A percentile compares a stretch with the other conserved stretches of the same genome.
Conservation (phyloP, 2,329 filamentous ascomycete genomes). For the Lachnellula suecica region DNA sequence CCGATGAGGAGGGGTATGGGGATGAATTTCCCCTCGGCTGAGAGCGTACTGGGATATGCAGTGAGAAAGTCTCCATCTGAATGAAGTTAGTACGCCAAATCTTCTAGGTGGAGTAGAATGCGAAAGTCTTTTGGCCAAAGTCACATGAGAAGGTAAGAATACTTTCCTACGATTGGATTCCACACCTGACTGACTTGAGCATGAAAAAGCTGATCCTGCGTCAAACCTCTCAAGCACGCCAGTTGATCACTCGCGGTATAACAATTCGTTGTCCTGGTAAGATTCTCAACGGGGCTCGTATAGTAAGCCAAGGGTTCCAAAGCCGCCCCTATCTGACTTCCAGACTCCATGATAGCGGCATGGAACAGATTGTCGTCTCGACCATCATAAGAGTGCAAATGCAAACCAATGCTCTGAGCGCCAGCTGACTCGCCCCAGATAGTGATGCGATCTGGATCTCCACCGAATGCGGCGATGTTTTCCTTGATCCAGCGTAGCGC, state of each 20-base stretch:
- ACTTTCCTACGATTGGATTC: conserved; percentile 19
- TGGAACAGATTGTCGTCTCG: conserved; percentile 54
- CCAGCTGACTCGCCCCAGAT: conserved; percentile 45
- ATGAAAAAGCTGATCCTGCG: conserved; percentile 16
- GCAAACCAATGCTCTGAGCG: conserved; percentile 55
- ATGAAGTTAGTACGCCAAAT: not conserved
- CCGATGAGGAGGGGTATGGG: conserved; percentile 46
- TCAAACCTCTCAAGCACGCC: conserved; percentile 21
- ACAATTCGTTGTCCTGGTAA: conserved; percentile 32
- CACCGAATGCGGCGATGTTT: conserved; percentile 36
- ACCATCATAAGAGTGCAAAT: conserved; percentile 54
- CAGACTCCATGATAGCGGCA: conserved; percentile 53
- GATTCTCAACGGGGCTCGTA: conserved; percentile 34
- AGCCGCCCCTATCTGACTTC: conserved; percentile 31
- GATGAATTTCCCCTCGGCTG: conserved; percentile 41
- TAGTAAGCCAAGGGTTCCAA: conserved; percentile 34
- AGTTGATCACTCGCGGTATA: conserved; percentile 20
- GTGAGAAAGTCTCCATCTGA: conserved; percentile 47
- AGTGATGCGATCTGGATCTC: conserved; percentile 38
- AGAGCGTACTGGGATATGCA: conserved; percentile 46
- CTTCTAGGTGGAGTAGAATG: not conserved
- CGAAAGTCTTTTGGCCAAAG: not conserved
- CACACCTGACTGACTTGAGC: conserved; percentile 19
- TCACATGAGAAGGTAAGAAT: conserved; percentile 27
- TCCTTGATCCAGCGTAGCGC: conserved; percentile 37